Evolutionary conservation across 169 alveolate species (phyloP).

Genomic region (Eimeria necatrix): DNA sequence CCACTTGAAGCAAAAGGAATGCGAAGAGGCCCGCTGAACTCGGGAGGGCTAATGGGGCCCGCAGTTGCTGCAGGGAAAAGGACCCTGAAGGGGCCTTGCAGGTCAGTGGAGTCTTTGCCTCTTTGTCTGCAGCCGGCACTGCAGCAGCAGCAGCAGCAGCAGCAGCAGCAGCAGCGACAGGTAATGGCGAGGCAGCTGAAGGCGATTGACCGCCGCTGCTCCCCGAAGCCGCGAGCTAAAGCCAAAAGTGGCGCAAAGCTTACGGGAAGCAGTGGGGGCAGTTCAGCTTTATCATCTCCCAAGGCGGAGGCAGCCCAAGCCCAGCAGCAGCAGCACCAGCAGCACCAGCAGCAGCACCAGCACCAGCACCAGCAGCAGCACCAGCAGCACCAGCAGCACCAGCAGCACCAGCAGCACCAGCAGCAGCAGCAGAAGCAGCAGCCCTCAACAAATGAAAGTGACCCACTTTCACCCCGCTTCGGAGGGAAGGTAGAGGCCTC

Average conservation of each 20-base stretch:
- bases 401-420: conserved; percentile 16
- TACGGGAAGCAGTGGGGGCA: too few relatives aligned
- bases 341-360: neutral
- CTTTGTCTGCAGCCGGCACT: conserved; percentile 14
- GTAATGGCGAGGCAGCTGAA: neutral
- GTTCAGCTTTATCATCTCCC: too few relatives aligned
- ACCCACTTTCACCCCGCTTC: too few relatives aligned
- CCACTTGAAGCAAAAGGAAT: neutral
- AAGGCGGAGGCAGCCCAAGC: neutral
- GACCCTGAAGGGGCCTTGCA: conserved; percentile 11
- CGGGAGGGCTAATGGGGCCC: conserved; percentile 22
- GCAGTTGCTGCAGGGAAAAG: neutral
- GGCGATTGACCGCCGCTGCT: conserved; percentile 16
- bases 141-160: conserved; percentile 32
- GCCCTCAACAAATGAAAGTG: neutral
- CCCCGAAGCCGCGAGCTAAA: neutral
- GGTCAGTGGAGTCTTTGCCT: neutral
- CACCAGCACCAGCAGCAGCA: neutral
- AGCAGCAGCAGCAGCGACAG: conserved; percentile 37
- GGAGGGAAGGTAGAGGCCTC: too few relatives aligned
- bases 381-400: neutral
- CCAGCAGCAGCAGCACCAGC: conserved; percentile 35
- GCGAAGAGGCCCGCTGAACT: neutral
- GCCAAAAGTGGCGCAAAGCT: too few relatives aligned
- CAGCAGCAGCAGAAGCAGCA: neutral